Evolutionary conservation across 1,139 yeast species (phyloP).

Genomic region (Saccharomyces hybrid): DNA sequence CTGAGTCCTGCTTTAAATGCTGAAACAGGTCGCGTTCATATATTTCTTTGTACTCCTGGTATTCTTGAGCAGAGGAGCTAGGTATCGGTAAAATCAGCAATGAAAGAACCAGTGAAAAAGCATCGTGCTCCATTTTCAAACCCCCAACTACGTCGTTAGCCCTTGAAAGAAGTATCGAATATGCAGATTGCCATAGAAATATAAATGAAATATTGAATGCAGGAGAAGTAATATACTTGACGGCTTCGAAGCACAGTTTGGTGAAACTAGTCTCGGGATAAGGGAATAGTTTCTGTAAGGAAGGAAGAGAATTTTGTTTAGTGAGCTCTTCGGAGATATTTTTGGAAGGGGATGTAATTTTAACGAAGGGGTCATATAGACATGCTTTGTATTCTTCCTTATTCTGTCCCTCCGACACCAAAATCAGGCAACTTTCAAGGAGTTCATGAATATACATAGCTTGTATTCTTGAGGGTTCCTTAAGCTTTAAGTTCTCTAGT

Average conservation of each 20-base stretch:
- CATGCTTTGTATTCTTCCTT: background rate
- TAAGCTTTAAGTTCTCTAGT: conserved; percentile 24
- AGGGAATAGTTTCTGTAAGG: conserved; percentile 9
- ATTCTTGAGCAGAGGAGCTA: background rate
- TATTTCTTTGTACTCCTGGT: background rate
- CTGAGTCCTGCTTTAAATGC: background rate
- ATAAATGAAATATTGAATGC: conserved; percentile 11
- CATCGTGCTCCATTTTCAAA: background rate
- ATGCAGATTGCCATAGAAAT: conserved; percentile 19
- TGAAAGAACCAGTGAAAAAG: background rate
- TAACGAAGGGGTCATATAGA: conserved; percentile 60
- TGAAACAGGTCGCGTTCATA: background rate
- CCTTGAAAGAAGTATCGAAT: conserved; percentile 9
- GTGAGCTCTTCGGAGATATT: conserved; percentile 37
- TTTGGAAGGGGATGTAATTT: conserved; percentile 48
- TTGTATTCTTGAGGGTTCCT: conserved; percentile 18
- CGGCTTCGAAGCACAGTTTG: conserved; percentile 16
- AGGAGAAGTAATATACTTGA: conserved; percentile 14
- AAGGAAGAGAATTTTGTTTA: conserved; percentile 4
- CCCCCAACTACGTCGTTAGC: background rate
- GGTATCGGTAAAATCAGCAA: background rate
- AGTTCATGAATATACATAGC: conserved; percentile 17
- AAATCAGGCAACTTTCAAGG: conserved; percentile 12
- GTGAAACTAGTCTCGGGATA: conserved; percentile 12
- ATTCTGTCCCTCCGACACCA: background rate